Conservation (phyloP, 805 yeast genomes). For the Saccharomycopsis synnaedendra region DNA sequence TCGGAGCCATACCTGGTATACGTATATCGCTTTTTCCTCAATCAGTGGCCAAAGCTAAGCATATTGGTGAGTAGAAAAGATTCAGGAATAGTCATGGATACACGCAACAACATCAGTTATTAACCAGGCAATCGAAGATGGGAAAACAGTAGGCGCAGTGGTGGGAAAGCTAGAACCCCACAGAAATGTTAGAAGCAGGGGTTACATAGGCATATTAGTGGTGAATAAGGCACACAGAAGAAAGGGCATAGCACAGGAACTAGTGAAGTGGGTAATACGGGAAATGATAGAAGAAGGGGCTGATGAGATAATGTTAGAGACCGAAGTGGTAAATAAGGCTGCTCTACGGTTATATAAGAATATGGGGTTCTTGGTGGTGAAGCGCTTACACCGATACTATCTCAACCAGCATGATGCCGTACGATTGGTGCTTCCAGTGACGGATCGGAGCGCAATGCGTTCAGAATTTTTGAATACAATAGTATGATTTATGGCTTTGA, state of each 20-base stretch:
- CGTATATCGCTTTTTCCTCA: conserved; percentile 82
- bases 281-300: conserved; percentile 54
- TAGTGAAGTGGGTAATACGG: conserved; percentile 52
- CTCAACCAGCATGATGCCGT: conserved; percentile 90
- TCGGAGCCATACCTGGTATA: conserved; percentile 93
- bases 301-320: conserved; percentile 89
- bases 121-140: conserved; percentile 18
- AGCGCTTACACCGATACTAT: conserved; percentile 78
- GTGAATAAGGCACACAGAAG: conserved; percentile 66
- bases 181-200: conserved; percentile 61
- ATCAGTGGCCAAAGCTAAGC: conserved; percentile 85
- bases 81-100: background rate
- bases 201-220: conserved; percentile 95
- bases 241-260: conserved; percentile 65
- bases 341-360: conserved; percentile 64
- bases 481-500: background rate
- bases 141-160: conserved; percentile 62
- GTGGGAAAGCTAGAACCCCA: conserved; percentile 77
- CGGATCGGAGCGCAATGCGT: conserved; percentile 43
- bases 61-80: conserved; percentile 39
- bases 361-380: conserved; percentile 63
- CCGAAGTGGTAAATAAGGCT: conserved; percentile 71
- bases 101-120: background rate
- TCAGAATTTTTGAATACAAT: conserved; percentile 36
- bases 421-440: conserved; percentile 72